Evolutionary conservation across 1,284 basidiomycete species (phyloP), one percentile per base, ranked within the genome.

Genomic region (Wolfiporia cocos): DNA sequence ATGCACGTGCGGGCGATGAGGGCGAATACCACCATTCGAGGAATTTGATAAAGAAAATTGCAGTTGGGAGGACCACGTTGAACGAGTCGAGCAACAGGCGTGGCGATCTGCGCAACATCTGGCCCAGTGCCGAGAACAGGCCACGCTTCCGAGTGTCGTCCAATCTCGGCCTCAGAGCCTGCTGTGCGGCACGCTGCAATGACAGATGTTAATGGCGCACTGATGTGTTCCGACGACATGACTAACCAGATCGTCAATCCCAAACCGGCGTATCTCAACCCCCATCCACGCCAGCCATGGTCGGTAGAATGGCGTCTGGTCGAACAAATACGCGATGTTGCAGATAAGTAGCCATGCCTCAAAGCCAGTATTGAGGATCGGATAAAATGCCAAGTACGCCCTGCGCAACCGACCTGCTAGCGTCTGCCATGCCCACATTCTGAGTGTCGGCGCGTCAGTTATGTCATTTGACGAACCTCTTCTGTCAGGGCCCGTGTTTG

Each of bases 11-110:
- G n/a, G 94, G 93, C 2, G 94, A 97, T 22, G 81, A 78, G 7
- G 94, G 90, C 14, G 92, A 95, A 64, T 98, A 99, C 94, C 96
- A 99, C 94, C 96, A 99, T 66, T 99, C 93, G 23, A 97, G 72
- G 64, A 99, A 95, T 65, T 96, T 97, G 71, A 99, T 77, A 61
- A 92, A 86, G 63, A 99, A 96, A 47, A 99, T 94, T 26, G 92
- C 84, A 3, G 89, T 88, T 2, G 96, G 92, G 9, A 96, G 76
- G 12, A 94, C 74, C 34, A 95, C 70, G 51, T 86, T 82, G 35
- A 94, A 69, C 2, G 85, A 90, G 56, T 89, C 83, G 29, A 90
- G 69, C 6, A 87, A 52, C 33, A 82, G 61, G 34, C 70, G 72
- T 4, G 86, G 86, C 9, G 81, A 77, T 29, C 62, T 64, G 41